Base-by-base conservation (phyloP, 371 early-diverging fungal species). In the Mucor saturninus region DNA sequence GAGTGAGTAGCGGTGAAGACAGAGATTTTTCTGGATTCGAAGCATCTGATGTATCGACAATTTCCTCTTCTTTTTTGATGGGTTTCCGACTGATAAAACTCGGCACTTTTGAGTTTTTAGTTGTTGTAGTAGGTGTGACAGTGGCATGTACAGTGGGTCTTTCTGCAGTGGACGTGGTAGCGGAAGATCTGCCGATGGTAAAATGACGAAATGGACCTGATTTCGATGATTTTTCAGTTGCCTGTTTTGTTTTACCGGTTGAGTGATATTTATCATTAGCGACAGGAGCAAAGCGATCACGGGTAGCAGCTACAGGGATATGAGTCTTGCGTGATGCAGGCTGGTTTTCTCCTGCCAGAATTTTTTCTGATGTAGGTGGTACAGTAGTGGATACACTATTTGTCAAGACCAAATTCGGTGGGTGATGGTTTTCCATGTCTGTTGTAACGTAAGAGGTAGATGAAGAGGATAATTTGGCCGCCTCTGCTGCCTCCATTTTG, bases 401-500 rank as follows among this genome's bases (percentile, higher is more conserved):
- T 26, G 29, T 54, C n/a, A 62, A 52, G 73, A 32, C 62, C 10
- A 69, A 81, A 80, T 30, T 69, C 56, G 15, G 72, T 59, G 15
- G 72, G 74, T 29, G 15, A 14, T 21, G 90, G 35, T 54, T 68
- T 66, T 38, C 64, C 10, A 30, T 37, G 37, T 79, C 65, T 8
- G 8, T 46, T n/a, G 46, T n/a, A 4, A 21, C n/a, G 11, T 21
- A 21, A 21, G 21, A 21, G 21, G 2, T 46, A 9, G 56, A 45
- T 30, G 43, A 31, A 55, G 15, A 26, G 10, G 42, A 30, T 55
- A 39, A 14, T 30, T n/a, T 55, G 21, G 56, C 38, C 32, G 96
- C 95, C 67, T 95, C 92, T 6, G 93, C 90, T 8, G 93, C 81
- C 38, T 89, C 65, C 65, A 89, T 88, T 58, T 46, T 31, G 0